Base-by-base conservation (phyloP, 352 stramenopile genomes). In the Globisporangium middletonii region DNA sequence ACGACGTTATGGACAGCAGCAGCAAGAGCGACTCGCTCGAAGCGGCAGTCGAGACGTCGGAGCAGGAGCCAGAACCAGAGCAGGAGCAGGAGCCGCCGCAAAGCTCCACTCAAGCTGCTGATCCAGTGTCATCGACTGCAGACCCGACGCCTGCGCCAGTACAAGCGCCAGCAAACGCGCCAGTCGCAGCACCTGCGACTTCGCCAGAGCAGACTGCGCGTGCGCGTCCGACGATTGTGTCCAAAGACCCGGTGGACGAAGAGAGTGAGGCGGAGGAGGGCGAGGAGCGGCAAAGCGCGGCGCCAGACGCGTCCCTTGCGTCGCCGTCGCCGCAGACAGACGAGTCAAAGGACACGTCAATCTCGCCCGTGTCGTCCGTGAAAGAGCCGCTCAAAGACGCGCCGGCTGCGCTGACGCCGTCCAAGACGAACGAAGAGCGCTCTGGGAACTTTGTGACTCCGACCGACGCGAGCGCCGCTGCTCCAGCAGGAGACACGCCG, bases 271-370 rank as follows among this genome's bases (percentile, higher is more conserved):
- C 45, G 0, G 58, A 48, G 18, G 46, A 55, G 9, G 42, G 6
- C 4, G 38, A 56, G 11, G 59, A 59, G 4, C 30, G 46, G 7
- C 53, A 61, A 43, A 55, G 52, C 33, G 48, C 27, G 19, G 47
- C 23, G 50, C 18, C 35, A 15, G 50, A 55, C 35, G 33, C 50
- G 33, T 46, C 35, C 1, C 19, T 49, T 0, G 12, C 49, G 16
- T 46, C 53, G 26, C 50, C 43, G 1, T 66, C 60, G 0, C 55
- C 53, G 23, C 28, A 53, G 15, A 49, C 54, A 16, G 60, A 62
- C 15, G 55, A 60, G 16, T 53, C 57, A 43, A 66, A 61, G 42
- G 55, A 66, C 41, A 43, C 52, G 35, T 59, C 59, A 18, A 64
- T 64, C 48, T 64, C 59, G 19, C 59, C 59, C 16, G 52, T 64